Evolutionary conservation across 495 filamentous ascomycete species (phyloP).

Genomic region (Podospora pseudoanserina): DNA sequence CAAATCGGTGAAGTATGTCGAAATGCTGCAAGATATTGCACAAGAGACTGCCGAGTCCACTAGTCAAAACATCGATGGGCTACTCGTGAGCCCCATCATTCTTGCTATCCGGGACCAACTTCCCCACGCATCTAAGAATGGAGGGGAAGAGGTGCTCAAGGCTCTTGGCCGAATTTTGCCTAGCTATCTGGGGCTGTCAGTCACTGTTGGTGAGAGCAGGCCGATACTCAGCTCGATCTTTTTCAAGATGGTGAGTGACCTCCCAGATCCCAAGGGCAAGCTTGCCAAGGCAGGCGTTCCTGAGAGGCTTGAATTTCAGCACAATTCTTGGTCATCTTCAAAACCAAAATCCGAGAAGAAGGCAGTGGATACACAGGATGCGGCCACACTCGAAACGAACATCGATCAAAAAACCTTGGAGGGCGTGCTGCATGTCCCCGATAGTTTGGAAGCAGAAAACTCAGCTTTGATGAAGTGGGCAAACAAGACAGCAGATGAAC

Average conservation of each 20-base stretch:
- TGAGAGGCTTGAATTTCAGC: constrained; percentile 13
- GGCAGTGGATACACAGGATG: not conserved
- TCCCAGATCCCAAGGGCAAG: constrained; percentile 20
- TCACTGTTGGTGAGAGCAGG: constrained; percentile 38
- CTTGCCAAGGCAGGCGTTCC: constrained; percentile 20
- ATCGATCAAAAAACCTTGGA: constrained; percentile 29
- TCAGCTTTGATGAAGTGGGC: constrained; percentile 63
- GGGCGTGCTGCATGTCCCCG: constrained; percentile 33
- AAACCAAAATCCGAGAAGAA: not conserved
- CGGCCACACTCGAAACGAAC: not conserved
- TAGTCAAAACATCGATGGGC: constrained; percentile 3
- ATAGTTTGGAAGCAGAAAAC: constrained; percentile 49
- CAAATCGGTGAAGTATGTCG: constrained; percentile 71
- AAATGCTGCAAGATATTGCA: constrained; percentile 43
- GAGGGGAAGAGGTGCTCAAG: constrained; percentile 35
- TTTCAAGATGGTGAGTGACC: constrained; percentile 27
- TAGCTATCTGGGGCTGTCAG: constrained; percentile 50
- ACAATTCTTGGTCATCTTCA: constrained; percentile 16
- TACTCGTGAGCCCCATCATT: constrained; percentile 48
- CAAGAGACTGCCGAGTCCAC: constrained; percentile 21
- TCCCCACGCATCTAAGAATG: constrained; percentile 59
- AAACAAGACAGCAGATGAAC: constrained; percentile 66
- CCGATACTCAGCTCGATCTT: constrained; percentile 37
- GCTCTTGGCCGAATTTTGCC: constrained; percentile 55
- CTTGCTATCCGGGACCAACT: constrained; percentile 72